These are phyloP conservation scores for Fulvia fulva DNA, from an alignment of 2,329 filamentous ascomycete genomes.

Conservation along the genomic window DNA sequence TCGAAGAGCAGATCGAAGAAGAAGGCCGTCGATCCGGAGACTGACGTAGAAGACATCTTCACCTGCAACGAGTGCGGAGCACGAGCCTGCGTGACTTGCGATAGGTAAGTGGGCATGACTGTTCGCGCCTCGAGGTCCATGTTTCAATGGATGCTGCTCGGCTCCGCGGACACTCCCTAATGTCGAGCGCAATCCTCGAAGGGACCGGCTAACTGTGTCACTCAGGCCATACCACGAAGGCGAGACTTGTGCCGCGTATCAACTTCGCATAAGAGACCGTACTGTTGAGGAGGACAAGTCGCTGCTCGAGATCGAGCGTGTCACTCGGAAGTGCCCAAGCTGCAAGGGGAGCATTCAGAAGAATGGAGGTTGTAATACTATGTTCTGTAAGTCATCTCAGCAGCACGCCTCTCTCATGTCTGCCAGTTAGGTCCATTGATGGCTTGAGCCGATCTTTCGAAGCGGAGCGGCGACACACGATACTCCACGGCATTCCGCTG, in stretches of 20 bases:
- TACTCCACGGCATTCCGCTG: no score
- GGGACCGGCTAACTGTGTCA: no score
- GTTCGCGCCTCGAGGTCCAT: no score
- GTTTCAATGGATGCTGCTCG: no score
- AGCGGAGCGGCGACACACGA: not conserved
- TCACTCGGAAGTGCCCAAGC: conserved; percentile 29
- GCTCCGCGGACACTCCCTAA: no score
- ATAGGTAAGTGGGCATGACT: no score
- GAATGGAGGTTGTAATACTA: conserved; percentile 31
- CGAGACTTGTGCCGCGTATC: conserved; percentile 35
- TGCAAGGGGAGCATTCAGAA: conserved; percentile 31
- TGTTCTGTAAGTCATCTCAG: conserved; percentile 24
- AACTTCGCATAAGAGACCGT: conserved; percentile 20
- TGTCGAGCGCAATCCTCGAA: no score
- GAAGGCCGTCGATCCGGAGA: not conserved
- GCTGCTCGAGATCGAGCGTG: conserved; percentile 16
- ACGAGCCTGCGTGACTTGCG: conserved; percentile 30
- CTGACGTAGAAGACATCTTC: conserved; percentile 25
- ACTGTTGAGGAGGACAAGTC: conserved; percentile 31
- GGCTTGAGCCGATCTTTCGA: not conserved
- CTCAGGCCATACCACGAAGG: conserved; percentile 30
- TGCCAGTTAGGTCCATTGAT: not conserved
- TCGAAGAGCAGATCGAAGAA: not conserved
- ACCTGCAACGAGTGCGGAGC: conserved; percentile 28
- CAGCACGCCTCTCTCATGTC: conserved; percentile 4